These are phyloP conservation scores for Endogone sp. DNA, from an alignment of 192 early-diverging fungal species.

Conservation along the genomic window DNA sequence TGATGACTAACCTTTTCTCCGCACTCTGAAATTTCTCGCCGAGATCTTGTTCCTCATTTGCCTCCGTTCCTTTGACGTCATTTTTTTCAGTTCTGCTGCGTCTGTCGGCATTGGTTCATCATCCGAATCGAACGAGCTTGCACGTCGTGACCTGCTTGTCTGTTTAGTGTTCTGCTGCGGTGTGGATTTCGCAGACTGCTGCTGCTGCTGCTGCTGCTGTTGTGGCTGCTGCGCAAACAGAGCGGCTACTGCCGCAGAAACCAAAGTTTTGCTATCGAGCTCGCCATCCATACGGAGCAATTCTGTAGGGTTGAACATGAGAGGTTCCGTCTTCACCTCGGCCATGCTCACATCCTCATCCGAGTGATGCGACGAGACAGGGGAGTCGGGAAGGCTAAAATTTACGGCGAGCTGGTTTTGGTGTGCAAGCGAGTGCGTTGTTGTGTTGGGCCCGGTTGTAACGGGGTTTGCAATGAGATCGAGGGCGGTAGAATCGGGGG, in stretches of 20 bases:
- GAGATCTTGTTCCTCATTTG: constrained; percentile 75
- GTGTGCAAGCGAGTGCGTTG: background rate
- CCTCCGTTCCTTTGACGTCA: constrained; percentile 60
- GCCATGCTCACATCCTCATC: background rate
- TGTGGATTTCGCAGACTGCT: background rate
- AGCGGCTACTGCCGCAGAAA: background rate
- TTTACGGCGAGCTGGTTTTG: background rate
- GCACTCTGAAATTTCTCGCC: constrained; percentile 68
- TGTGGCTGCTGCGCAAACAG: background rate
- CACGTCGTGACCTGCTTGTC: background rate
- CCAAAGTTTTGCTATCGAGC: background rate
- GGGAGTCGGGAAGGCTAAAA: background rate
- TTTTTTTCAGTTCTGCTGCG: constrained; percentile 41
- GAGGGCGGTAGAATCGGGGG: background rate
- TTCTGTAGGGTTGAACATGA: background rate
- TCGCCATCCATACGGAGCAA: background rate
- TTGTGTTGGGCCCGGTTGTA: background rate
- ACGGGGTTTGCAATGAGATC: background rate
- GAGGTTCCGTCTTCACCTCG: background rate
- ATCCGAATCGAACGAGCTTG: background rate
- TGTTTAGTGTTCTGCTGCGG: background rate
- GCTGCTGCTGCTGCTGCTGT: background rate
- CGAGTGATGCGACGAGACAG: background rate
- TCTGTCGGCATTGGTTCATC: background rate
- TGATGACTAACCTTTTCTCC: constrained; percentile 54